Evolutionary conservation across 1,139 yeast species (phyloP), one percentile per base, ranked within the genome.

Genomic region (Sugiyamaella xylanicola): DNA sequence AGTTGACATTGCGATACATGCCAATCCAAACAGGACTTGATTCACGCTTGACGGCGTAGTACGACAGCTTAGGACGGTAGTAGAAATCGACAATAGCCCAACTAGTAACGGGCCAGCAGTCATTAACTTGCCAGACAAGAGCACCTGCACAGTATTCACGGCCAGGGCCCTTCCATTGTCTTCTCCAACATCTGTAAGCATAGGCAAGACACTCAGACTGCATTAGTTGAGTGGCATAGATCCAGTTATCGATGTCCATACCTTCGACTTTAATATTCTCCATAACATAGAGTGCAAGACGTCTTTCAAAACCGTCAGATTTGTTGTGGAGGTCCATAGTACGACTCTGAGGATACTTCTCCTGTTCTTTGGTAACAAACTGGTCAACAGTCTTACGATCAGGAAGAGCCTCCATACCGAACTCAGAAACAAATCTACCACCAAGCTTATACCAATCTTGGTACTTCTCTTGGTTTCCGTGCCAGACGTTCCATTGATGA

Each of bases 401-500:
- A 0, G 81, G 80, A 17, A 75, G 68, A 0, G 78, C 75, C 56
- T 72, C 72, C 81, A 78, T 77, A 2, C 82, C 82, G 66, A 78
- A 78, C 61, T 78, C 82, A 40, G 78, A 72, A 2, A 78, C 69
- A 65, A 78, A 78, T 44, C 81, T 62, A 2, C 81, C 82, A 1
- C 73, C 72, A 9, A 78, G 64, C 53, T 70, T 68, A 46, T 67
- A 66, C 80, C 80, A 77, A 60, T 77, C 68, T 58, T 78, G 82
- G 58, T 77, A 78, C 56, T 69, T 70, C 56, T 74, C 77, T 65
- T 77, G 79, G 9, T 64, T 62, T 2, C 81, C 81, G 57, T 78
- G 81, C 81, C 81, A 78, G 5, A 78, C 79, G 57, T 77, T 75
- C 82, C 82, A 78, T 61, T 77, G 81, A 61, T 78, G 82, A 19